Conservation (phyloP, 2,329 filamentous ascomycete species). For the Calonectria crousiana region DNA sequence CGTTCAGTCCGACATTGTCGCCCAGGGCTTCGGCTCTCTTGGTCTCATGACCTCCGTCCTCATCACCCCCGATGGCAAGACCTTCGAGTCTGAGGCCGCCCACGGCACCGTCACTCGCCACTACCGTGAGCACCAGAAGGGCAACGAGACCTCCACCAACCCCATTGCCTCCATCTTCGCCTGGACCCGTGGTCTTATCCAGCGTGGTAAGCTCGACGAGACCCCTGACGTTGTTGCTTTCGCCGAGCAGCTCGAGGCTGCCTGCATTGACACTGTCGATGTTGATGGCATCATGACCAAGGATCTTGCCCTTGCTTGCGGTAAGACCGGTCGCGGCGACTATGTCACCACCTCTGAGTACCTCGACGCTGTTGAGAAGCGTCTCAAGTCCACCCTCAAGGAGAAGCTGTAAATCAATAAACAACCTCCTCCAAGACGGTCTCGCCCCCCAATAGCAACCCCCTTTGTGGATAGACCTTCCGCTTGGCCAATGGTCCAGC, state of each 20-base stretch:
- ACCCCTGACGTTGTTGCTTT: slow-evolving; percentile 95
- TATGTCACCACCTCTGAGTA: slow-evolving; percentile 96
- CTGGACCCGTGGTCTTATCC: slow-evolving; percentile 94
- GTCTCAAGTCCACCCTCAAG: slow-evolving; percentile 84
- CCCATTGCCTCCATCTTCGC: slow-evolving; percentile 99
- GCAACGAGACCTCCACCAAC: slow-evolving; percentile 96
- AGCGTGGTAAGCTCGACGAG: slow-evolving; percentile 91
- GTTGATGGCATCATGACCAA: slow-evolving; percentile 98
- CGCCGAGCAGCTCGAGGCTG: slow-evolving; percentile 90
- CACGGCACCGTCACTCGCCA: slow-evolving; percentile 98
- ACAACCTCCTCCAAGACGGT: slow-evolving; percentile 16
- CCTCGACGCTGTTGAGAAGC: slow-evolving; percentile 89
- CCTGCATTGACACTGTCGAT: slow-evolving; percentile 94
- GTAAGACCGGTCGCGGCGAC: slow-evolving; percentile 84
- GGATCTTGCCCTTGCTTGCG: slow-evolving; percentile 94
- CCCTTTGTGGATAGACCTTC: slow-evolving; percentile 18
- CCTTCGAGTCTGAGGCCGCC: slow-evolving; percentile 96
- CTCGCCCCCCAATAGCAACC: slow-evolving; percentile 16
- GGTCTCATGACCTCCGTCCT: slow-evolving; percentile 99
- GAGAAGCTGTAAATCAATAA: slow-evolving; percentile 73
- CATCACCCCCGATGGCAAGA: slow-evolving; percentile 95
- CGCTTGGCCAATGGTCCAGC: slow-evolving; percentile 28
- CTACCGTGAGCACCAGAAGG: slow-evolving; percentile 99
- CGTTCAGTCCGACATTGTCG: slow-evolving; percentile 98
- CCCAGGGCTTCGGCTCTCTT: slow-evolving; percentile 97